Conservation (phyloP, 2,329 filamentous ascomycete genomes). For the Calonectria pseudoreteaudii region DNA sequence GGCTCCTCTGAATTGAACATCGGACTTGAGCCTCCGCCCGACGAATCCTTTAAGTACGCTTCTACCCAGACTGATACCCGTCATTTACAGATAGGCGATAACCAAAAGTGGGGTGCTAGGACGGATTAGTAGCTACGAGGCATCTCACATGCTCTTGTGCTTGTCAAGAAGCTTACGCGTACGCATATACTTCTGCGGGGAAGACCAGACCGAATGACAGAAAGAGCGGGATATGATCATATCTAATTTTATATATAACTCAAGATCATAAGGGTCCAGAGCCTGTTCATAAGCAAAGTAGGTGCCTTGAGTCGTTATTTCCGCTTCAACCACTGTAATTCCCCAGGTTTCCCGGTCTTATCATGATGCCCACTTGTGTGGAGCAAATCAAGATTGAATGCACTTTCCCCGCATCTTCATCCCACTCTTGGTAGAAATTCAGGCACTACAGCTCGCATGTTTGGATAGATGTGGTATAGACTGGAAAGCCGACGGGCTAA, state of each 20-base stretch:
- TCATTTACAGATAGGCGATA: background rate
- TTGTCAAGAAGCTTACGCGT: background rate
- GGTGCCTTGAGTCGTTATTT: background rate
- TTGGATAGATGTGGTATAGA: background rate
- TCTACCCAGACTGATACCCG: background rate
- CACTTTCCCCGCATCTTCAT: background rate
- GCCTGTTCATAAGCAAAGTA: background rate
- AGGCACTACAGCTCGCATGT: background rate
- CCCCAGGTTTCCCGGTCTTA: background rate
- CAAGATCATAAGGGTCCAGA: background rate
- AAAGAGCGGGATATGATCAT: background rate
- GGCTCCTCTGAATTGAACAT: background rate
- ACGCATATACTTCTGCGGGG: background rate
- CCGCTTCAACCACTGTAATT: background rate
- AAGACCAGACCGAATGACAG: background rate
- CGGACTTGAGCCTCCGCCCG: background rate
- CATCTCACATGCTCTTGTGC: background rate
- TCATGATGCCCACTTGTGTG: background rate
- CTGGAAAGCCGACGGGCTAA: background rate
- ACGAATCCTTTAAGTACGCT: background rate
- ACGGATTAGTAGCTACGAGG: too few species aligned
- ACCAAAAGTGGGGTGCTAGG: background rate
- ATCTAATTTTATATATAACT: background rate
- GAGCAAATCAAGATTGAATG: background rate
- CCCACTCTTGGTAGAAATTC: background rate